A percentile compares a stretch with the other conserved stretches of the same genome.
Conservation (phyloP, 306 rosid genomes). For the Vicia villosa region DNA sequence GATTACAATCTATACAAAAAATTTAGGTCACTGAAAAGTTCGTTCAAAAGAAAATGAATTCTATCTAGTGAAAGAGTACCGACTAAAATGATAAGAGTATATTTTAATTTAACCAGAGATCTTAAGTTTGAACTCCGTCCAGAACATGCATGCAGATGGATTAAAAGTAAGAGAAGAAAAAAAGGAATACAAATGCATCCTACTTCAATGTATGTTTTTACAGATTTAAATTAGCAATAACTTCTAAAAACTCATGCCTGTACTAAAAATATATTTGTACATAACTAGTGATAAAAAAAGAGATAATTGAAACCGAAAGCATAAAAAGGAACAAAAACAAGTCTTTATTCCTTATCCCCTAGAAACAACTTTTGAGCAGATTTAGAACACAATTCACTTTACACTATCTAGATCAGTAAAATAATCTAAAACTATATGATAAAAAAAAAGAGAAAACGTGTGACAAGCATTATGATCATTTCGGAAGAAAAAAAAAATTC, state of each 20-base stretch:
- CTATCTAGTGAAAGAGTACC: no score
- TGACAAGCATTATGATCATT: conserved; percentile 7
- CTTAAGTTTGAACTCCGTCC: no score
- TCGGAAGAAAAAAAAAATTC: no score
- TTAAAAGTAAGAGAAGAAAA: no score
- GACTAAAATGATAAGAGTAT: no score
- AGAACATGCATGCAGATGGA: no score
- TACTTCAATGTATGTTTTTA: no score
- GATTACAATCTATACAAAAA: not conserved
- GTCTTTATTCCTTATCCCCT: conserved; percentile 27
- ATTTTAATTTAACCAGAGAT: no score
- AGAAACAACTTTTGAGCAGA: conserved; percentile 24
- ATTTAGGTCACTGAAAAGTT: not conserved
- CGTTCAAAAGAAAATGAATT: no score
- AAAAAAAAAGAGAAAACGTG: not conserved
- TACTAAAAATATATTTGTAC: not conserved
- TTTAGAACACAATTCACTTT: conserved; percentile 6
- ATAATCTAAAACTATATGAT: not conserved
- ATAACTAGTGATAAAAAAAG: conserved; percentile 30
- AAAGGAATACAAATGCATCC: no score
- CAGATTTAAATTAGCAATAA: not conserved
- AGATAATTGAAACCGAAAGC: not conserved
- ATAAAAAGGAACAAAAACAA: conserved; percentile 20
- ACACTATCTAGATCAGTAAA: not conserved
- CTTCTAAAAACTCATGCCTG: conserved; percentile 18